Percentiles rank a stretch among this genome's conserved stretches.
Evolutionary conservation across 31 red algal genomes (phyloP).

Genomic region (Pterothamnion heteromorphum): DNA sequence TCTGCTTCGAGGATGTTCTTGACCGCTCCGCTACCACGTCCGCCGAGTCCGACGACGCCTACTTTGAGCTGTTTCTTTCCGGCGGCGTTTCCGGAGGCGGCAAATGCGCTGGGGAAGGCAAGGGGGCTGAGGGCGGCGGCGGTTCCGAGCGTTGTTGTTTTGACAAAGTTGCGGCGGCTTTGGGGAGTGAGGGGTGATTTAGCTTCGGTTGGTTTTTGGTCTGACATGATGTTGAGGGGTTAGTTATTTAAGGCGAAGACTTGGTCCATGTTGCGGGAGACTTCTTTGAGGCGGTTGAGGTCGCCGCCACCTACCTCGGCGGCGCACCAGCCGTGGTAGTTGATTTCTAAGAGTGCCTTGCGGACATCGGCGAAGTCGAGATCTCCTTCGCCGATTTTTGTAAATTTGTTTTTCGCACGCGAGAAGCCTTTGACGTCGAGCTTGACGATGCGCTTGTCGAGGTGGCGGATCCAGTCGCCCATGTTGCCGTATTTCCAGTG

Average conservation of each 20-base stretch:
- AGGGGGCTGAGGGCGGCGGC: not conserved
- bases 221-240: not conserved
- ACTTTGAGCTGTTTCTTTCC: not conserved
- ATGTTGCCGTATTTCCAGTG: conserved; percentile 3
- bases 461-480: not conserved
- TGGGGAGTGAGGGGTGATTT: not conserved
- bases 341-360: not conserved
- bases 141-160: not conserved
- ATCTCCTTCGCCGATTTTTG: not conserved
- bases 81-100: not conserved
- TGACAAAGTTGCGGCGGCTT: not conserved
- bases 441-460: not conserved
- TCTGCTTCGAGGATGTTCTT: not conserved
- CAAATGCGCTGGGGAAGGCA: not conserved
- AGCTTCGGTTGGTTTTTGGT: not conserved
- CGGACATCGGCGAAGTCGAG: not conserved
- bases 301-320: not conserved
- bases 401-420: not conserved
- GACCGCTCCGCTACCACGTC: not conserved
- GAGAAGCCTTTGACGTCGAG: not conserved
- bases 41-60: not conserved
- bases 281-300: not conserved
- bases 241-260: not conserved
- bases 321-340: not conserved
- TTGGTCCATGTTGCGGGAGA: not conserved